Conservation (phyloP, 2,329 filamentous ascomycete species). For the Fusarium oxysporum region DNA sequence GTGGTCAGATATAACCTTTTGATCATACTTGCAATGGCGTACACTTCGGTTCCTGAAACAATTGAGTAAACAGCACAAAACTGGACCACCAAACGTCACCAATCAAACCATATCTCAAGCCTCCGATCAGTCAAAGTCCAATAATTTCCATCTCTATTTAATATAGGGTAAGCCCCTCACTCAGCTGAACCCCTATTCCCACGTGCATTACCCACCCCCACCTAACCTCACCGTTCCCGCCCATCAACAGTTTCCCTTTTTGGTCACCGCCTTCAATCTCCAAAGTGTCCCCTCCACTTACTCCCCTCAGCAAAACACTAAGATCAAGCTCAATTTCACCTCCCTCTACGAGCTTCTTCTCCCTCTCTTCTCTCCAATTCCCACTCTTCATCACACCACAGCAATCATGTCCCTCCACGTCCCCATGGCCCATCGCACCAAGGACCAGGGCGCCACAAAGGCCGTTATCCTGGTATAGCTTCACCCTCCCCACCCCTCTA, state of each 20-base stretch:
- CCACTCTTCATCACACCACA: neutral
- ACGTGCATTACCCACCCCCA: constrained; percentile 31
- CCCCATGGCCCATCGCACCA: constrained; percentile 61
- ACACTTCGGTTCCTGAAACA: neutral
- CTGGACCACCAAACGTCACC: too few relatives aligned
- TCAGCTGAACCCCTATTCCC: constrained; percentile 29
- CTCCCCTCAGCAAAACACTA: constrained; percentile 10
- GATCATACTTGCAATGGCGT: neutral
- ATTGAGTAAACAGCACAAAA: neutral
- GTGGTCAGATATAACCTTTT: neutral
- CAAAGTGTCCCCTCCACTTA: constrained; percentile 36
- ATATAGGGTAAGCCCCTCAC: constrained; percentile 31
- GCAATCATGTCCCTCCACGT: constrained; percentile 67
- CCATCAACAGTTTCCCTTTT: constrained; percentile 33
- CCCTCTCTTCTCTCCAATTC: neutral
- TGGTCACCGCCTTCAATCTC: constrained; percentile 40
- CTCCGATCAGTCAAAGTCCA: neutral
- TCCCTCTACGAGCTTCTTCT: constrained; percentile 18
- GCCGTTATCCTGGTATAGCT: constrained; percentile 86
- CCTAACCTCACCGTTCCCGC: constrained; percentile 12
- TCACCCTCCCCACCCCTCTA: constrained; percentile 10
- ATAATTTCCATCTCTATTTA: neutral
- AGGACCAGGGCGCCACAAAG: constrained; percentile 78
- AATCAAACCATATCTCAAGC: neutral
- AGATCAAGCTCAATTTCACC: constrained; percentile 28